A percentile compares a stretch with the other conserved stretches of the same genome.
Evolutionary conservation across 2,329 filamentous ascomycete genomes (phyloP).

Genomic region (Colletotrichum sp.): DNA sequence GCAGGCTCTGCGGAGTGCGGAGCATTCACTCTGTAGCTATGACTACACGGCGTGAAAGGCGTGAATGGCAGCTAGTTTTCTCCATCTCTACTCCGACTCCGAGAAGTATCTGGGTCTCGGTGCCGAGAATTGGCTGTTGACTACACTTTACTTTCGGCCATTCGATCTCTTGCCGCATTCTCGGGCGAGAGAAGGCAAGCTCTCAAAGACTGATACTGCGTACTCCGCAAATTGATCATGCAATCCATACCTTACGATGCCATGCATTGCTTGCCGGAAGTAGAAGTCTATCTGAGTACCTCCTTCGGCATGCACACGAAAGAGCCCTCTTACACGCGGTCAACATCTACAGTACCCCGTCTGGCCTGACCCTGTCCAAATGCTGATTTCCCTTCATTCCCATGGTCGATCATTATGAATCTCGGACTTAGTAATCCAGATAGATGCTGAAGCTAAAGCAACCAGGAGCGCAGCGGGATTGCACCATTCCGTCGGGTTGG

Average conservation of each 20-base stretch:
- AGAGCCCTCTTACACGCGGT: neutral
- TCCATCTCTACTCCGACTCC: neutral
- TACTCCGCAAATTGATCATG: neutral
- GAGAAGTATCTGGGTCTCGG: neutral
- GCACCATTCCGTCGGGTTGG: neutral
- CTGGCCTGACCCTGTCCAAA: neutral
- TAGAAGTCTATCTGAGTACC: neutral
- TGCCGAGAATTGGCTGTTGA: neutral
- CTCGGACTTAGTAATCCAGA: neutral
- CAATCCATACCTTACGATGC: neutral
- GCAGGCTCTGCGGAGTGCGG: neutral
- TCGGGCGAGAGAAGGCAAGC: neutral
- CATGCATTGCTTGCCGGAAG: neutral
- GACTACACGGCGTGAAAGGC: slow-evolving; percentile 7
- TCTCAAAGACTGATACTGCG: neutral
- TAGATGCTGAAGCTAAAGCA: neutral
- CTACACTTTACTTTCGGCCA: neutral
- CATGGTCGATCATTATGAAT: neutral
- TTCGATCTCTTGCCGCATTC: neutral
- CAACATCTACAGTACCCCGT: neutral
- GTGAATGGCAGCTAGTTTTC: slow-evolving; percentile 1
- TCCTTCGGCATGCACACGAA: neutral
- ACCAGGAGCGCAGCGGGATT: neutral
- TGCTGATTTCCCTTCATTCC: neutral
- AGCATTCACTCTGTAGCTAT: neutral